A percentile compares a stretch with the other conserved stretches of the same genome.
These are phyloP conservation scores for Aspergillus fumigatus DNA, from an alignment of 2,329 filamentous ascomycete genomes.

Conservation along the genomic window DNA sequence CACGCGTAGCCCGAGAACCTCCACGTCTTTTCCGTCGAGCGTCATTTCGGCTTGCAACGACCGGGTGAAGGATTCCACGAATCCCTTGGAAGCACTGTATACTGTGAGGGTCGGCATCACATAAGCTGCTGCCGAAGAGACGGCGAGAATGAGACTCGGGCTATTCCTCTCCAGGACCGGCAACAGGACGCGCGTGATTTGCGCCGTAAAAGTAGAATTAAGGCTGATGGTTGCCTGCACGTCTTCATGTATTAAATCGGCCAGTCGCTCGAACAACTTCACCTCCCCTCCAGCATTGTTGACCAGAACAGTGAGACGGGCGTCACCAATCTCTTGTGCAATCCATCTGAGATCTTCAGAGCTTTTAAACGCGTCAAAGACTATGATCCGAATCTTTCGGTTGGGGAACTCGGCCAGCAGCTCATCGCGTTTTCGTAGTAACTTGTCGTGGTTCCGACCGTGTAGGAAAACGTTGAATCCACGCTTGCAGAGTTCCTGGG, in stretches of 20 bases:
- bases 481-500: conserved; percentile 46
- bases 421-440: conserved; percentile 38
- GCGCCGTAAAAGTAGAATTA: conserved; percentile 49
- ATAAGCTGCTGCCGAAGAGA: conserved; percentile 45
- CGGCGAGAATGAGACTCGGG: conserved; percentile 49
- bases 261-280: conserved; percentile 32
- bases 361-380: conserved; percentile 42
- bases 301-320: conserved; percentile 50
- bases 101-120: conserved; percentile 46
- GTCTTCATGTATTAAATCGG: conserved; percentile 31
- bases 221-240: conserved; percentile 43
- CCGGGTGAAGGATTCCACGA: conserved; percentile 38
- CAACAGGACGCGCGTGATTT: conserved; percentile 46
- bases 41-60: conserved; percentile 42
- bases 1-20: conserved; percentile 38
- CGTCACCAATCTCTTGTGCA: conserved; percentile 28
- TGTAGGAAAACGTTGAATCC: conserved; percentile 57
- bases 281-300: conserved; percentile 53
- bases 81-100: conserved; percentile 48
- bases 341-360: conserved; percentile 19
- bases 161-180: conserved; percentile 39
- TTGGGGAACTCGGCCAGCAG: conserved; percentile 40
- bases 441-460: conserved; percentile 50
- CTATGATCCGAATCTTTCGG: conserved; percentile 36
- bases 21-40: conserved; percentile 32